These are phyloP conservation scores for Apiotrichum akiyoshidainum DNA, from an alignment of 1,284 basidiomycete genomes.

Conservation along the genomic window DNA sequence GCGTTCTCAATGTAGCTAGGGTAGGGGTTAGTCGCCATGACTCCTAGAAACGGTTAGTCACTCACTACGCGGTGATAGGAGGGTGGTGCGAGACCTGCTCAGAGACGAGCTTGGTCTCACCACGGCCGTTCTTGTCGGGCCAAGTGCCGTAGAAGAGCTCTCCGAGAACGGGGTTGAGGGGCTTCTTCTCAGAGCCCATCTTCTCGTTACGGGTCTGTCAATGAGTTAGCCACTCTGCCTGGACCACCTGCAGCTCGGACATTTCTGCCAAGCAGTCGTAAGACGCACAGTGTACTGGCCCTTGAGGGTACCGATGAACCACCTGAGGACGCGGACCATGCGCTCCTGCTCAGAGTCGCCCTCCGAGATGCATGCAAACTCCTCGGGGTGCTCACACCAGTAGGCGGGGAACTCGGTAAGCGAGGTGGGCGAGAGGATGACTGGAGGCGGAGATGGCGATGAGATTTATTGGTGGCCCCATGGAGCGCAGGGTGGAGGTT, in stretches of 20 bases:
- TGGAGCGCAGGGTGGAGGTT: neutral
- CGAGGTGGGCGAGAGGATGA: slow-evolving; percentile 77
- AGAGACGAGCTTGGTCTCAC: slow-evolving; percentile 81
- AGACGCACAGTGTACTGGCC: slow-evolving; percentile 75
- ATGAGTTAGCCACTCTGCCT: neutral
- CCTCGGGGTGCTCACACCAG: slow-evolving; percentile 84
- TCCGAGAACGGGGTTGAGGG: slow-evolving; percentile 91
- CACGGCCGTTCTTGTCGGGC: slow-evolving; percentile 74
- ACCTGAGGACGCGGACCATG: slow-evolving; percentile 71
- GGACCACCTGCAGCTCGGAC: neutral
- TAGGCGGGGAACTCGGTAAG: slow-evolving; percentile 80
- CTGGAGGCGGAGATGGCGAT: slow-evolving; percentile 18
- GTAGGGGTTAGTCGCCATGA: slow-evolving; percentile 52
- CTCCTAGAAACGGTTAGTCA: neutral
- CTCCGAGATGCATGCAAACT: slow-evolving; percentile 78
- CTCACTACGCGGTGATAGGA: slow-evolving; percentile 61
- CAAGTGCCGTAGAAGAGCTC: slow-evolving; percentile 92
- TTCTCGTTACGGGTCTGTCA: slow-evolving; percentile 75
- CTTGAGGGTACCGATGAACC: slow-evolving; percentile 92
- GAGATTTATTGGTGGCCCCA: neutral
- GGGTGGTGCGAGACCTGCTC: slow-evolving; percentile 98
- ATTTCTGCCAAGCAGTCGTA: neutral
- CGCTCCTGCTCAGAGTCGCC: slow-evolving; percentile 69
- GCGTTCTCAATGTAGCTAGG: slow-evolving; percentile 72
- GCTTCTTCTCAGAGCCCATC: slow-evolving; percentile 97